A percentile compares a stretch with the other conserved stretches of the same genome.
Conservation (phyloP, 1,139 yeast genomes). For the Pichia sp. region DNA sequence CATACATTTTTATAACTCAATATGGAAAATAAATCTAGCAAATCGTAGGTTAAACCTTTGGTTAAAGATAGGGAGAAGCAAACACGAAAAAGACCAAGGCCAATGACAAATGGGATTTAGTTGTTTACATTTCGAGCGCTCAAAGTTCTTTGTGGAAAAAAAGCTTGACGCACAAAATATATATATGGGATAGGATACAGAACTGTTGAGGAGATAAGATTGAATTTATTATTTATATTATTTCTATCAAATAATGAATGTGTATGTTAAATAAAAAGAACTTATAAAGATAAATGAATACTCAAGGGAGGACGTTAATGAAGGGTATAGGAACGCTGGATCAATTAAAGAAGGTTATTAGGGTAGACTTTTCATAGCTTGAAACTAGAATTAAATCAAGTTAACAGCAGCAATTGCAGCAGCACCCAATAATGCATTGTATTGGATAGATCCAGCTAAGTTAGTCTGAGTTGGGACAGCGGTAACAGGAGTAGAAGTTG, state of each 20-base stretch:
- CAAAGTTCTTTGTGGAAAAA: no score
- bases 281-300: background rate
- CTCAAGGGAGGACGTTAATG: background rate
- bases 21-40: constrained; percentile 2
- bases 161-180: no score
- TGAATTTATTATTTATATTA: no score
- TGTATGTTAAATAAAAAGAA: no score
- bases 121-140: no score
- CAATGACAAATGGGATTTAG: no score
- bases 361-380: background rate
- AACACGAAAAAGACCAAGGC: constrained; percentile 1
- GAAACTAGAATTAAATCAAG: constrained; percentile 3
- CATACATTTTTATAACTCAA: constrained; percentile 11
- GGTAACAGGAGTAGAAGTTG: background rate
- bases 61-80: background rate
- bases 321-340: background rate
- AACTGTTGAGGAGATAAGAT: no score
- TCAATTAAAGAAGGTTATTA: background rate
- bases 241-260: no score
- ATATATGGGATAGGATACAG: no score
- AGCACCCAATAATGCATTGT: constrained; percentile 12
- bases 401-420: constrained; percentile 13
- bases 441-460: constrained; percentile 9
- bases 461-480: constrained; percentile 1
- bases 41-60: background rate